Evolutionary conservation across 129 eudicot genomes (phyloP).

Genomic region (Calendula officinalis): DNA sequence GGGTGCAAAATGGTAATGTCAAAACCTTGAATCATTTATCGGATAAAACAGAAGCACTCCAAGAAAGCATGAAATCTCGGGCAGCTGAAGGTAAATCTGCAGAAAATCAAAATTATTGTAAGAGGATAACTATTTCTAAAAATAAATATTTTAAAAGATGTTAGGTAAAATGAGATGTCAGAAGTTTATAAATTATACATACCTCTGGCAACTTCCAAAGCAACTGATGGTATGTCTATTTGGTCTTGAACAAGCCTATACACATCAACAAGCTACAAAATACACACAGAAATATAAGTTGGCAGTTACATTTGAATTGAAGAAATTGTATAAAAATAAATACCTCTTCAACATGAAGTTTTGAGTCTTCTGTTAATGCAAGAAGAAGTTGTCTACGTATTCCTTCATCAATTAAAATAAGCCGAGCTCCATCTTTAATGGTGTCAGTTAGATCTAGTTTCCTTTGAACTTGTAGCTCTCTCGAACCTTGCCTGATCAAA

Average conservation of each 20-base stretch:
- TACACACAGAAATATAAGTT: conserved; percentile 6
- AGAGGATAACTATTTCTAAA: not conserved
- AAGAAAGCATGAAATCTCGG: conserved; percentile 85
- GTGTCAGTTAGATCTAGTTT: conserved; percentile 97
- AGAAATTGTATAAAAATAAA: conserved; percentile 24
- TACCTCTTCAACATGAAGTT: conserved; percentile 94
- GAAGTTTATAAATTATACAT: conserved; percentile 26
- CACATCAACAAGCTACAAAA: conserved; percentile 78
- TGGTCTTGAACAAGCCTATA: conserved; percentile 91
- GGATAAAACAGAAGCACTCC: conserved; percentile 78
- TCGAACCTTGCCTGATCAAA: conserved; percentile 41
- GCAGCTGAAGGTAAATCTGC: conserved; percentile 86
- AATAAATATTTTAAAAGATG: not conserved
- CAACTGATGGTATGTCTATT: conserved; percentile 74
- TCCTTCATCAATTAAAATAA: conserved; percentile 81
- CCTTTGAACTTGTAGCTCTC: conserved; percentile 39
- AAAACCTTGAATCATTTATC: conserved; percentile 50
- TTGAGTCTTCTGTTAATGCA: conserved; percentile 96
- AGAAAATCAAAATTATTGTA: conserved; percentile 11
- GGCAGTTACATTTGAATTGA: conserved; percentile 6
- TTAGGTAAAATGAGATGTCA: conserved; percentile 7
- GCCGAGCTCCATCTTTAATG: conserved; percentile 88
- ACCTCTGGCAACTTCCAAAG: conserved; percentile 87
- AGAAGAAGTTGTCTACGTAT: conserved; percentile 95
- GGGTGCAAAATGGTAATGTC: conserved; percentile 8